Evolutionary conservation across 1,139 yeast species (phyloP).

Genomic region (Spathaspora sp.): DNA sequence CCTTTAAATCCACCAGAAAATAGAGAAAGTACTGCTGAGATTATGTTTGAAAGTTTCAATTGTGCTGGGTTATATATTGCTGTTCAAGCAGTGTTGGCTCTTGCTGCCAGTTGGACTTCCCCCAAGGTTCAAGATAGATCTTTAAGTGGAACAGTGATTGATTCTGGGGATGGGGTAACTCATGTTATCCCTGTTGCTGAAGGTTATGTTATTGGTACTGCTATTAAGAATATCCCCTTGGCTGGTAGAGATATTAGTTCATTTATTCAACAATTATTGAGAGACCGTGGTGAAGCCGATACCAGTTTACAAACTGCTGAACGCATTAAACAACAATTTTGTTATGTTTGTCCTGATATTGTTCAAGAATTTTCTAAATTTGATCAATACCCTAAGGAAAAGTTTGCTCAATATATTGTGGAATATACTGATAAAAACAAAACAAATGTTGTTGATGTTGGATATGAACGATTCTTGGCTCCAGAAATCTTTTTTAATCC

Average conservation of each 20-base stretch:
- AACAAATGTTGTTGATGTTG: conserved; percentile 77
- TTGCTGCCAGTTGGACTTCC: conserved; percentile 99
- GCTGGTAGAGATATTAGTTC: conserved; percentile 98
- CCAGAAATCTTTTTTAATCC: conserved; percentile 99
- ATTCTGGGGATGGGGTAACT: conserved; percentile 96
- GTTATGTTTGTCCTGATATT: conserved; percentile 96
- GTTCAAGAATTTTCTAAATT: conserved; percentile 94
- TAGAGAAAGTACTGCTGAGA: conserved; percentile 97
- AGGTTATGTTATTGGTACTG: conserved; percentile 97
- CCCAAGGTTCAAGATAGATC: conserved; percentile 94
- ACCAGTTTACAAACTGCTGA: conserved; percentile 95
- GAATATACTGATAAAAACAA: conserved; percentile 74
- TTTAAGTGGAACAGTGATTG: conserved; percentile 96
- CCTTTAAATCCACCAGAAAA: conserved; percentile 98
- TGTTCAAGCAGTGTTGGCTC: conserved; percentile 96
- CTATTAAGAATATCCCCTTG: conserved; percentile 94
- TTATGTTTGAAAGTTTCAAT: conserved; percentile 97
- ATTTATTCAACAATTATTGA: conserved; percentile 86
- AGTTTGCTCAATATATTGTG: conserved; percentile 89
- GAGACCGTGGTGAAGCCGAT: conserved; percentile 96
- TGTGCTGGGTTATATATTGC: conserved; percentile 98
- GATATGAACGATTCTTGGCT: conserved; percentile 95
- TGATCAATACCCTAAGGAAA: conserved; percentile 85
- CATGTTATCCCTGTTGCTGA: conserved; percentile 99
- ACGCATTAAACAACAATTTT: conserved; percentile 90